Base-by-base conservation (phyloP, 129 eudicot species). In the Pseudognaphalium luteoalbum region DNA sequence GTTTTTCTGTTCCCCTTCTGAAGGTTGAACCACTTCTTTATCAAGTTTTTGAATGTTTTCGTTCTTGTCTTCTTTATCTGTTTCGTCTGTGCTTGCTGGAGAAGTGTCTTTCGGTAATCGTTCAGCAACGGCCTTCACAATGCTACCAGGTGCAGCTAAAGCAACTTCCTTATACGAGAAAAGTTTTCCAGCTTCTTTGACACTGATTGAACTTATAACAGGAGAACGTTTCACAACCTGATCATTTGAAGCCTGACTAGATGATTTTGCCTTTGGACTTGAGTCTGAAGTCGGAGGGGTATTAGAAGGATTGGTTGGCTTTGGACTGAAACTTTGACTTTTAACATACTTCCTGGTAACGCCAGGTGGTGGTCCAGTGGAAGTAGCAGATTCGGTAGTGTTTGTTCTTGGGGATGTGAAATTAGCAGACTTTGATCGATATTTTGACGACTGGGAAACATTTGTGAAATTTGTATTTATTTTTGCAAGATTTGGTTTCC, bases 121-220 rank as follows among this genome's bases (percentile, higher is more conserved):
- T 71, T 93, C 97, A 5, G 90, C 87, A 4, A 85, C 98, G 32
- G 93, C 97, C 76, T 90, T 93, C 69, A 91, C 97, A 39, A 93
- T 91, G 65, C 84, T 90, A 71, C 98, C 98, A 47, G 98, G 98
- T 56, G 89, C 91, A 56, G 97, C 98, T 71, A 93, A 74, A 75
- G 98, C 98, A 76, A 93, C 98, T 84, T 93, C 98, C 80, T 93
- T 93, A 85, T 93, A 93, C 14, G 98, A 93, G 84, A 93, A 93
- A 59, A 85, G 86, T 75, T 93, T 93, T 68, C 97, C 91, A 60
- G 98, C 89, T 73, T 86, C 86, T 69, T 92, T 87, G 61, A 87
- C 88, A 76, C 88, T 89, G 33, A 83, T 81, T 6, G 96, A 82
- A 73, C 87, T 83, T 70, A 83, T 76, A 62, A 84, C 73, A 10